Base-by-base conservation (phyloP, 1,284 basidiomycete genomes). In the Termitomyces sp. region DNA sequence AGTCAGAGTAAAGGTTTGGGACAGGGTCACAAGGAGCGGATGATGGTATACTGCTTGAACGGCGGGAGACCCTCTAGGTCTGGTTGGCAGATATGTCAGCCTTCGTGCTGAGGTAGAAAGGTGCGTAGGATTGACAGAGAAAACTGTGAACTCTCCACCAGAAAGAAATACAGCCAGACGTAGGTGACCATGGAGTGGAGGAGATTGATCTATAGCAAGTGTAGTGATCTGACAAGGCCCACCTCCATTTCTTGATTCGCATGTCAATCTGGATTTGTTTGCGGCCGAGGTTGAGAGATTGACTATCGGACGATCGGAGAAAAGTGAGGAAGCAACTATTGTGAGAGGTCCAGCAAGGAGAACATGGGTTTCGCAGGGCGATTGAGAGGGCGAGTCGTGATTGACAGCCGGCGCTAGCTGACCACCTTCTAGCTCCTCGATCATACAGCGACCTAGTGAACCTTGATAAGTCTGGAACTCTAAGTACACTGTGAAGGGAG, bases 21-120 rank as follows among this genome's bases (percentile, higher is more conserved):
- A 85, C 35, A 91, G 72, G 0, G 85, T 82, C 39, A 86, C 74
- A 46, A 91, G 80, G 4, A 91, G 68, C 0, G 87, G 88, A 53
- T 90, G 86, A 58, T 89, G 81, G 61, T 88, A 91, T 14, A 76
- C 86, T 10, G 84, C 85, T 46, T 84, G 81, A 42, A 78, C 73
- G 55, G 86, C 75, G 10, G 75, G 75, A 11, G 74, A 64, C 5
- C 68, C 72, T 41, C 57, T 69, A 45, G 66, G 63, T 38, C 68
- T 65, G 7, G 67, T 61, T 13, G 83, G 81, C 38, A 74, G 62
- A 62, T 84, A 82, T 4, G 75, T 70, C 46, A 79, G 64, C 47
- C 73, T 72, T 16, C 73, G 70, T 5, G 67, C 60, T 1, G 79
- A 74, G 11, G 68, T 59, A 21, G 72, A 67, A 18, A 73, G 74